phyloP scores from a whole-genome alignment of 352 stramenopile species.

The Pythium insidiosum region DNA sequence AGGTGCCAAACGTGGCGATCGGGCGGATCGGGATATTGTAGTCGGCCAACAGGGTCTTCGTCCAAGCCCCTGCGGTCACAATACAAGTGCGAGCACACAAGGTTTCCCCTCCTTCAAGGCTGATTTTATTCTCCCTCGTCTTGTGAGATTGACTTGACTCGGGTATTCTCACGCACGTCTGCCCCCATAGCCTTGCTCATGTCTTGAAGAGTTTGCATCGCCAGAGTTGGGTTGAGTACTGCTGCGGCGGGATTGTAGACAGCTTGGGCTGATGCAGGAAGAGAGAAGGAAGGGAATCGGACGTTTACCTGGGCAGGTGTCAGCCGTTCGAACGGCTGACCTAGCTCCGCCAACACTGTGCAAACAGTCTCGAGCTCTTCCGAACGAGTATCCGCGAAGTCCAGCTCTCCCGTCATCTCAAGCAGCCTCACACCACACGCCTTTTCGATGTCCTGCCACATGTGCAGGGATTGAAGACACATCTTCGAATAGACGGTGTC shows the following conservation, averaged over 20 bases:
- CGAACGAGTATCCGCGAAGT: constrained; percentile 26
- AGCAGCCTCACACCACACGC: constrained; percentile 28
- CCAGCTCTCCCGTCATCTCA: constrained; percentile 51
- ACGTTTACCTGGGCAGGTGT: constrained; percentile 30
- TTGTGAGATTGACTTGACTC: constrained; percentile 5
- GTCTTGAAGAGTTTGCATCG: constrained; percentile 42
- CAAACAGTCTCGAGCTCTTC: constrained; percentile 15
- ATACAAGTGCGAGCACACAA: constrained; percentile 29
- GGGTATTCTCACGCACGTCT: constrained; percentile 26
- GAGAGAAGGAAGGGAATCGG: constrained; percentile 42
- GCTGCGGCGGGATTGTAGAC: constrained; percentile 39
- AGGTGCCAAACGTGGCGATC: constrained; percentile 58
- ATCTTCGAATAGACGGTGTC: constrained; percentile 61
- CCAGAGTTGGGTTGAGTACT: constrained; percentile 44
- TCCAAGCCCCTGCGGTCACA: constrained; percentile 49
- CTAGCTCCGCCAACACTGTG: constrained; percentile 3
- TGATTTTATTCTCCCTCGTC: constrained; percentile 6
- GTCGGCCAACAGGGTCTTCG: constrained; percentile 26
- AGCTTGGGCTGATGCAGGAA: constrained; percentile 25
- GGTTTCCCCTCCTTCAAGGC: constrained; percentile 18
- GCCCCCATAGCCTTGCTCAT: constrained; percentile 26
- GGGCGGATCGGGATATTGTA: constrained; percentile 38
- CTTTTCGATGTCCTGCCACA: constrained; percentile 48
- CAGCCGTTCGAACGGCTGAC: constrained; percentile 27
- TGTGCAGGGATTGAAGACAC: constrained; percentile 44